These are phyloP conservation scores for Daldinia eschscholtzii DNA, from an alignment of 2,329 filamentous ascomycete genomes.

Conservation along the genomic window DNA sequence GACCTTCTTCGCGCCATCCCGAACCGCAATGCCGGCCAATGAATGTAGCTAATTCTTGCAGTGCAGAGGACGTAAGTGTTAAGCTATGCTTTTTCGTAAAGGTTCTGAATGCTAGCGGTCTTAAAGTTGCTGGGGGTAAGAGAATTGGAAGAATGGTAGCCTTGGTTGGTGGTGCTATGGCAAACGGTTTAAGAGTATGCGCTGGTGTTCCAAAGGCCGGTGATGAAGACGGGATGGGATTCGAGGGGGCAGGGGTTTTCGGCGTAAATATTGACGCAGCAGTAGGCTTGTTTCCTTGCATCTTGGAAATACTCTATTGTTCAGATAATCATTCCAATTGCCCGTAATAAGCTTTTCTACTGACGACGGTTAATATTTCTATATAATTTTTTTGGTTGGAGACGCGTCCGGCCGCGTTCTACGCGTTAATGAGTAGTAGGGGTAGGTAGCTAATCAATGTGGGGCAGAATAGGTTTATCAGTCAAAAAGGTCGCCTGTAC, in stretches of 20 bases:
- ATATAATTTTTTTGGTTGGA: conserved; percentile 24
- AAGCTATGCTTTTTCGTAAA: conserved; percentile 98
- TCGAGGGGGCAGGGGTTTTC: conserved; percentile 56
- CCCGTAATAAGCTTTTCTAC: background rate
- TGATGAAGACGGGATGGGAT: conserved; percentile 86
- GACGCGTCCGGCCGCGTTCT: conserved; percentile 46
- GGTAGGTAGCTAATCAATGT: conserved; percentile 26
- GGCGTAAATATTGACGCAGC: conserved; percentile 57
- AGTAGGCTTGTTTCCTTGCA: conserved; percentile 48
- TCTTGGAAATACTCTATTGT: conserved; percentile 30
- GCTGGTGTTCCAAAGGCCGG: conserved; percentile 90
- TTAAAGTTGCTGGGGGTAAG: conserved; percentile 85
- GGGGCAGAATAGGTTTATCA: conserved; percentile 9
- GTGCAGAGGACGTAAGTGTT: conserved; percentile 87
- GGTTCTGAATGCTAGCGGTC: conserved; percentile 92
- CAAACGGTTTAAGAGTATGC: conserved; percentile 79
- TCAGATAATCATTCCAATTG: conserved; percentile 15
- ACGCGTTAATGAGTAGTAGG: conserved; percentile 49
- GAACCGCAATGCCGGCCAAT: conserved; percentile 94
- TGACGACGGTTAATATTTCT: conserved; percentile 18
- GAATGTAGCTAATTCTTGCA: conserved; percentile 87
- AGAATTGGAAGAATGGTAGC: conserved; percentile 86
- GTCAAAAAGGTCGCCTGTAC: background rate
- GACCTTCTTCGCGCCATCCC: conserved; percentile 94
- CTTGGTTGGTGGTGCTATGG: conserved; percentile 62